phyloP scores from a whole-genome alignment of 2,329 filamentous ascomycete genomes.

The Beauveria sp. region DNA sequence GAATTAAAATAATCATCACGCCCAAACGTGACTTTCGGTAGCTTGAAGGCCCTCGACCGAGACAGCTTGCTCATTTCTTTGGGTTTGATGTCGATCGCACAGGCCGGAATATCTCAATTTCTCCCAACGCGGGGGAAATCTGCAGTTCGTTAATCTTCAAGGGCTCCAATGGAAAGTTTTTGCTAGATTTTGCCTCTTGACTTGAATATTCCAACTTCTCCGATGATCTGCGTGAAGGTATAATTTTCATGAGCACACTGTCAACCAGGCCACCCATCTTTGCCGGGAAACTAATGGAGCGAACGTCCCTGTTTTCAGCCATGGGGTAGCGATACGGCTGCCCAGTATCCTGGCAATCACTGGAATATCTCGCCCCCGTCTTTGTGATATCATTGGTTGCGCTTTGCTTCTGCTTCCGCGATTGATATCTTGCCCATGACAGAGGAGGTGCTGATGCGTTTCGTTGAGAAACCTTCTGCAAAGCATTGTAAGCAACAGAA shows the following conservation, averaged over 20 bases:
- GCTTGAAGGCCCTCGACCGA: too few relatives aligned
- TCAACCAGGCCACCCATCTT: neutral
- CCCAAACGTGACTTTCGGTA: too few relatives aligned
- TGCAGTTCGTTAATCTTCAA: slow-evolving; percentile 1
- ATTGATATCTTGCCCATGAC: slow-evolving; percentile 29
- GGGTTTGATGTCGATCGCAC: neutral
- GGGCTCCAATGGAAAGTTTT: neutral
- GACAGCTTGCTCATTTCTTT: too few relatives aligned
- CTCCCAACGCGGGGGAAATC: neutral
- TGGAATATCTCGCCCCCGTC: neutral
- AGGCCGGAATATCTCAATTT: neutral
- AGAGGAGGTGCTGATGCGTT: slow-evolving; percentile 17
- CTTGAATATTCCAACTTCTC: neutral
- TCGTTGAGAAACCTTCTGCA: slow-evolving; percentile 10
- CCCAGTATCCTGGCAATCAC: too few relatives aligned
- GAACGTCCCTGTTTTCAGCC: neutral
- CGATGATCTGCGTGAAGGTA: neutral
- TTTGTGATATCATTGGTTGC: neutral
- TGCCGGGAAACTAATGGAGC: neutral
- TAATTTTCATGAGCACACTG: neutral
- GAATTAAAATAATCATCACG: neutral
- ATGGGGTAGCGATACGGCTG: neutral
- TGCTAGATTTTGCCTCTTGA: neutral
- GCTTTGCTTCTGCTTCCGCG: slow-evolving; percentile 19
- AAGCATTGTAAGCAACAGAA: neutral